Evolutionary conservation across 805 yeast genomes (phyloP), one percentile per base, ranked within the genome.

Genomic region (Ogataea saltuana): DNA sequence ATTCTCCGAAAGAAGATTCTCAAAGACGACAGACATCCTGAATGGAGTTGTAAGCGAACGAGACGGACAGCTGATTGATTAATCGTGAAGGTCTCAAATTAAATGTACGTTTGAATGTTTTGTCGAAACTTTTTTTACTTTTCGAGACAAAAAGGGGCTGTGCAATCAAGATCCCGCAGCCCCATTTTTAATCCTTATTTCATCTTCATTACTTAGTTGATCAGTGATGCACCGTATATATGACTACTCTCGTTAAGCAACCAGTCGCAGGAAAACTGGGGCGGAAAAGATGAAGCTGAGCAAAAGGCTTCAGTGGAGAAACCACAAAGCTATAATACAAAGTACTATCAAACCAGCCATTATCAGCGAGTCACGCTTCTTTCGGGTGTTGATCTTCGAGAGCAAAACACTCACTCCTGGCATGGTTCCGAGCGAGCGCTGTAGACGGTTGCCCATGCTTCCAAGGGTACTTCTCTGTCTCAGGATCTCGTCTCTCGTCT

Each of bases 281-380:
- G n/a, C n/a, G n/a, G n/a, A n/a, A n/a, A n/a, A n/a, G n/a, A n/a
- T n/a, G n/a, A n/a, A n/a, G n/a, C n/a, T n/a, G n/a, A n/a, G n/a
- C n/a, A n/a, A n/a, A n/a, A n/a, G 27, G n/a, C n/a, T 17, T 41
- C 33, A 56, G 19, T 45, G 45, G 31, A 54, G 36, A 35, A 65
- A 60, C 64, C 65, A 81, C 40, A 90, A 63, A 10, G 87, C 61
- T 33, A 91, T 56, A 20, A 90, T 80, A 68, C 98, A 87, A 22
- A 76, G 45, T 2, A 88, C 74, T 22, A 90, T 82, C 39, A 93
- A 74, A 3, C 74, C 54, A 1, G 96, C 91, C 58, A 91, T 65
- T n/a, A 91, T 84, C 21, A 91, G 61, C 17, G 95, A 83, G 63
- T 93, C 96, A 44, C 97, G 79, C 68, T 83, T 86, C 64, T 90